Evolutionary conservation across 2,329 filamentous ascomycete genomes (phyloP).

Genomic region (Knufia petricola): DNA sequence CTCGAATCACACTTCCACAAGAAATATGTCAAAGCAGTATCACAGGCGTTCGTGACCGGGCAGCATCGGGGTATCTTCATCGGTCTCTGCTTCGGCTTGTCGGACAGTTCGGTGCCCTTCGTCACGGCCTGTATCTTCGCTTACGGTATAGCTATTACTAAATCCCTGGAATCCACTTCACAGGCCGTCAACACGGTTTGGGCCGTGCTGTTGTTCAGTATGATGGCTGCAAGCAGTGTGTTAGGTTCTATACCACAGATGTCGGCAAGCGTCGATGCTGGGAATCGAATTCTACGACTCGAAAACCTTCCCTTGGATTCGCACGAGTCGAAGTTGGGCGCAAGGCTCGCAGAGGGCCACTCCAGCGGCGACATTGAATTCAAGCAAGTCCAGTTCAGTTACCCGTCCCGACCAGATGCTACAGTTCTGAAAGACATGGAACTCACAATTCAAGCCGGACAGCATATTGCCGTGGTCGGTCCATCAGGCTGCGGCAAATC

Average conservation of each 20-base stretch:
- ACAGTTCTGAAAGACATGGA: constrained; percentile 76
- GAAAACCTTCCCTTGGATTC: constrained; percentile 27
- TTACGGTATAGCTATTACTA: constrained; percentile 61
- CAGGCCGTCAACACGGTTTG: constrained; percentile 62
- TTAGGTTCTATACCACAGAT: constrained; percentile 72
- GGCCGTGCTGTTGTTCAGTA: constrained; percentile 73
- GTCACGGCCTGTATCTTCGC: constrained; percentile 73
- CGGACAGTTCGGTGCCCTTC: constrained; percentile 62
- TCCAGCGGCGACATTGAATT: constrained; percentile 70
- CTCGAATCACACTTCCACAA: constrained; percentile 61
- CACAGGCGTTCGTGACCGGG: constrained; percentile 50
- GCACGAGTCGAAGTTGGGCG: background rate
- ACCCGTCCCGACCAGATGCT: constrained; percentile 82
- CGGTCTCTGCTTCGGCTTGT: constrained; percentile 66
- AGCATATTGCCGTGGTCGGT: constrained; percentile 63
- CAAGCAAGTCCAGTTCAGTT: constrained; percentile 81
- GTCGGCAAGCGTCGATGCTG: constrained; percentile 61
- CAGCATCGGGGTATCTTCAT: constrained; percentile 56
- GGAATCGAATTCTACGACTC: constrained; percentile 61
- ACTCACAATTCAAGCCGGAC: constrained; percentile 21
- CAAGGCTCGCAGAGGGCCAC: constrained; percentile 31
- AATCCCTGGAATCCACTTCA: constrained; percentile 40
- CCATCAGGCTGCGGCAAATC: constrained; percentile 88
- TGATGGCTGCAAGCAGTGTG: constrained; percentile 61
- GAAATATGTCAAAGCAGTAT: constrained; percentile 50